phyloP scores from a whole-genome alignment of 2,329 filamentous ascomycete genomes.

The Verticillium dahliae region DNA sequence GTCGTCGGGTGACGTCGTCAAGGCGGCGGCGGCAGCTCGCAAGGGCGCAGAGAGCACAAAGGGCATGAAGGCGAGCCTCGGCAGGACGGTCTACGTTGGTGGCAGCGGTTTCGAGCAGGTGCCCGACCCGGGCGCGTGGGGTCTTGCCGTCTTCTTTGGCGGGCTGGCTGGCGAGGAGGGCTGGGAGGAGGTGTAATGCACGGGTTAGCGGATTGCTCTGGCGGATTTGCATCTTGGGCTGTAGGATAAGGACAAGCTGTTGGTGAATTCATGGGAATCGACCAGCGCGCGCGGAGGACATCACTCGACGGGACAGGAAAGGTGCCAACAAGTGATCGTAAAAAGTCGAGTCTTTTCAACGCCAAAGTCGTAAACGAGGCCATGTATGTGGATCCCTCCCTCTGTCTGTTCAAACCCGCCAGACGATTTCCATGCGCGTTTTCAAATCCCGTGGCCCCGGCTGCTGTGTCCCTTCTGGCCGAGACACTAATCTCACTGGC shows the following conservation, averaged over 20 bases:
- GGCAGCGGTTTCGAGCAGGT: conserved; percentile 40
- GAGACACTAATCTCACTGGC: too few relatives aligned
- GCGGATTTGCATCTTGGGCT: background rate
- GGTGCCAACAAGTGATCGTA: background rate
- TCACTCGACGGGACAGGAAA: too few relatives aligned
- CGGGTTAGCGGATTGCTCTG: background rate
- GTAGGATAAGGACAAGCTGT: background rate
- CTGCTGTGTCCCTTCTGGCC: background rate
- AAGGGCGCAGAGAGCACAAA: conserved; percentile 78
- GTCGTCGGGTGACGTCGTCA: conserved; percentile 57
- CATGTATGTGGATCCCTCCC: conserved; percentile 1
- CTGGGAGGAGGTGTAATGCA: conserved; percentile 23
- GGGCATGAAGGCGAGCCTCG: conserved; percentile 85
- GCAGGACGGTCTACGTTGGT: conserved; percentile 76
- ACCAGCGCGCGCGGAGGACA: too few relatives aligned
- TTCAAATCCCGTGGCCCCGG: conserved; percentile 2
- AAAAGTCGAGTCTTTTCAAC: background rate
- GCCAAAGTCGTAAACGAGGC: background rate
- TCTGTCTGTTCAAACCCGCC: background rate
- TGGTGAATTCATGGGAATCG: too few relatives aligned
- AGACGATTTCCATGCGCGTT: conserved; percentile 30
- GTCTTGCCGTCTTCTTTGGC: conserved; percentile 71
- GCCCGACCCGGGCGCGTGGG: conserved; percentile 63
- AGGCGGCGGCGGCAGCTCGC: conserved; percentile 69
- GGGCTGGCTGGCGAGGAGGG: conserved; percentile 60